Evolutionary conservation across 306 rosid genomes (phyloP).

Genomic region (Corylus avellana): DNA sequence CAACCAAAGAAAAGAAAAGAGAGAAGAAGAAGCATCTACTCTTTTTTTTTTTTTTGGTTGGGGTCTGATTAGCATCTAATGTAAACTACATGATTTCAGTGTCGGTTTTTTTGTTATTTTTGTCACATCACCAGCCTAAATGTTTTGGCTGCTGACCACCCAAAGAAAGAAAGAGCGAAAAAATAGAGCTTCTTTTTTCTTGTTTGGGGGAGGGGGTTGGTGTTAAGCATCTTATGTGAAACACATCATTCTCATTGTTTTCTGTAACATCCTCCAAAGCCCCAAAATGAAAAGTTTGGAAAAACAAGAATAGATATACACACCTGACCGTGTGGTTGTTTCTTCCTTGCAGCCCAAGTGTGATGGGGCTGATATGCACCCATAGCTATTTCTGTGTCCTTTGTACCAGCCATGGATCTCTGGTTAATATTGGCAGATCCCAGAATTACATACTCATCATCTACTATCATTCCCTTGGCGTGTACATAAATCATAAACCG

Average conservation of each 20-base stretch:
- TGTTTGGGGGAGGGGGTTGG: background rate
- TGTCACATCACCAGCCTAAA: background rate
- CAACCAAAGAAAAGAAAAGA: too few species aligned
- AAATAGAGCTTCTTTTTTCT: background rate
- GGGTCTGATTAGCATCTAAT: background rate
- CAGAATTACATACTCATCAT: constrained; percentile 80
- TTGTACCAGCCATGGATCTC: constrained; percentile 95
- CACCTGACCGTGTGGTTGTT: constrained; percentile 87
- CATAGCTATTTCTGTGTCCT: constrained; percentile 97
- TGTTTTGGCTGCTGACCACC: background rate
- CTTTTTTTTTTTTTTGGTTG: background rate
- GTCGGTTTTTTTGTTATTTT: too few species aligned
- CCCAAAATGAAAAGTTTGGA: constrained; percentile 1
- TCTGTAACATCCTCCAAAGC: background rate
- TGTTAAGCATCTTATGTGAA: background rate
- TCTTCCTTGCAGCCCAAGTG: constrained; percentile 60
- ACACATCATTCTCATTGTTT: background rate
- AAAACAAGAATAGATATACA: constrained; percentile 25
- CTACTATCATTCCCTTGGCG: constrained; percentile 91
- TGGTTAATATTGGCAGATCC: constrained; percentile 99
- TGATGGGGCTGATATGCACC: constrained; percentile 94
- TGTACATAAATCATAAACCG: constrained; percentile 96
- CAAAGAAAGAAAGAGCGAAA: background rate
- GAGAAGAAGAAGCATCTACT: background rate
- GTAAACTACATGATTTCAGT: background rate